Percentiles rank a stretch among this genome's conserved stretches.
Evolutionary conservation across 1,284 basidiomycete species (phyloP).

Genomic region (Heimioporus punctisporus): DNA sequence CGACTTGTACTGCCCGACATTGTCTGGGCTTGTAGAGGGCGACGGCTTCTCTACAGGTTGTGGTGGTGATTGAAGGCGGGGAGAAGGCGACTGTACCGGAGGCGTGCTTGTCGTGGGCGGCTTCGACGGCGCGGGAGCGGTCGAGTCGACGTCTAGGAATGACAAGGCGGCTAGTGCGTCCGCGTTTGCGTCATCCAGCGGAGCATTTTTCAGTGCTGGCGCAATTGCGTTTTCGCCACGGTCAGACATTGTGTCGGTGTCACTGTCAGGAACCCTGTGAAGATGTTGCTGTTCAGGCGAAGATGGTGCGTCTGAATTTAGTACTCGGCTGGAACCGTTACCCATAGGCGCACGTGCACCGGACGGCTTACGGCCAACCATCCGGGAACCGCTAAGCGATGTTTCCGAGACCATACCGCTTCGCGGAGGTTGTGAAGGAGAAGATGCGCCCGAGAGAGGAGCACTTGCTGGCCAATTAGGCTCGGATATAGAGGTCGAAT

Average conservation of each 20-base stretch:
- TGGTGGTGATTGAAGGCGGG: conserved; percentile 22
- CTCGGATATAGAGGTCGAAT: conserved; percentile 35
- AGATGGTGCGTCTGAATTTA: conserved; percentile 34
- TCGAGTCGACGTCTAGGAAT: conserved; percentile 59
- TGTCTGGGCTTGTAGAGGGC: conserved; percentile 21
- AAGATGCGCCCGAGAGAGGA: conserved; percentile 14
- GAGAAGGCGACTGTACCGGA: conserved; percentile 28
- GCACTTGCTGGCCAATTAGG: conserved; percentile 12
- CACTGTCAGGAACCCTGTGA: conserved; percentile 30
- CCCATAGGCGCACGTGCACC: conserved; percentile 79
- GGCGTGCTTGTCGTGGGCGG: conserved; percentile 13
- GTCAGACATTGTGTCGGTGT: conserved; percentile 32
- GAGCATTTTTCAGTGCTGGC: conserved; percentile 14
- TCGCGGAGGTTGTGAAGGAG: conserved; percentile 29
- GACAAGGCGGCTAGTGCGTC: conserved; percentile 79
- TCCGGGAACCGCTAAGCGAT: conserved; percentile 33
- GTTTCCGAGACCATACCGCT: conserved; percentile 34
- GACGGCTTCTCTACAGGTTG: conserved; percentile 13
- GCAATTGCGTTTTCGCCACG: conserved; percentile 7
- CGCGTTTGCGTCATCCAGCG: conserved; percentile 51
- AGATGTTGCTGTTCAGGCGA: conserved; percentile 29
- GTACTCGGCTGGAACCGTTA: conserved; percentile 33
- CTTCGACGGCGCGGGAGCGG: conserved; percentile 19
- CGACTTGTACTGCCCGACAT: conserved; percentile 54
- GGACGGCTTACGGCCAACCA: conserved; percentile 75